Percentiles rank a stretch among this genome's conserved stretches.
Evolutionary conservation across 2,329 filamentous ascomycete genomes (phyloP).

Genomic region (Diaporthe sp.): DNA sequence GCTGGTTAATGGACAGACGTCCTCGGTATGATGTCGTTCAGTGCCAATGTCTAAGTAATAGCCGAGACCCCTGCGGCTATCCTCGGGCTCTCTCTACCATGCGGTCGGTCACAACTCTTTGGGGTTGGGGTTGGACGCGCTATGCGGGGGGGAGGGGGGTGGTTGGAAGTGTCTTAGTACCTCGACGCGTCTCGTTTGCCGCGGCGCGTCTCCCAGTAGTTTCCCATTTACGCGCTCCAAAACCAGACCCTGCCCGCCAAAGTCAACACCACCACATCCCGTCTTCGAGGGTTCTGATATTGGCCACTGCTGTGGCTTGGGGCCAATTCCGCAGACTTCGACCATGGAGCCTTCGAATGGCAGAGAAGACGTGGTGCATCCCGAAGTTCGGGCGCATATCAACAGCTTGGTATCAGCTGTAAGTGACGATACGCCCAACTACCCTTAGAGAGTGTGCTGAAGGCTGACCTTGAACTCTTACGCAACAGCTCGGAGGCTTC

Average conservation of each 20-base stretch:
- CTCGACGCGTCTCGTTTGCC: slow-evolving; percentile 29
- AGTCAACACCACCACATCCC: slow-evolving; percentile 21
- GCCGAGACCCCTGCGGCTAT: slow-evolving; percentile 31
- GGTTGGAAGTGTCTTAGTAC: slow-evolving; percentile 2
- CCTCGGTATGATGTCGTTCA: slow-evolving; percentile 36
- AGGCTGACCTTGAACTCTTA: slow-evolving; percentile 41
- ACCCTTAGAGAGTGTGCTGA: slow-evolving; percentile 31
- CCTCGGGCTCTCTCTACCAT: slow-evolving; percentile 13
- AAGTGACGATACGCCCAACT: slow-evolving; percentile 53
- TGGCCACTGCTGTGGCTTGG: not conserved
- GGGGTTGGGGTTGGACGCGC: slow-evolving; percentile 1
- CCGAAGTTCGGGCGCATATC: slow-evolving; percentile 92
- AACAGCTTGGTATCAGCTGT: slow-evolving; percentile 95
- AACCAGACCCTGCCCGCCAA: not conserved
- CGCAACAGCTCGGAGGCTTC: slow-evolving; percentile 81
- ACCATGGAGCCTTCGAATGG: slow-evolving; percentile 36
- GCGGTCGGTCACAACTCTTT: not conserved
- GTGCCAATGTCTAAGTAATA: not conserved
- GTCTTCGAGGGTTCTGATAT: slow-evolving; percentile 4
- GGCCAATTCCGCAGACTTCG: slow-evolving; percentile 7
- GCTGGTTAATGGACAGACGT: not conserved
- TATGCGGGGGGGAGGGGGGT: not conserved
- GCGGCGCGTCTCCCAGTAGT: slow-evolving; percentile 37
- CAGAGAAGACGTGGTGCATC: slow-evolving; percentile 71
- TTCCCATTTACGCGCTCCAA: slow-evolving; percentile 36